Evolutionary conservation across 2,329 filamentous ascomycete species (phyloP), one percentile per base, ranked within the genome.

Genomic region (Colletotrichum incanum): DNA sequence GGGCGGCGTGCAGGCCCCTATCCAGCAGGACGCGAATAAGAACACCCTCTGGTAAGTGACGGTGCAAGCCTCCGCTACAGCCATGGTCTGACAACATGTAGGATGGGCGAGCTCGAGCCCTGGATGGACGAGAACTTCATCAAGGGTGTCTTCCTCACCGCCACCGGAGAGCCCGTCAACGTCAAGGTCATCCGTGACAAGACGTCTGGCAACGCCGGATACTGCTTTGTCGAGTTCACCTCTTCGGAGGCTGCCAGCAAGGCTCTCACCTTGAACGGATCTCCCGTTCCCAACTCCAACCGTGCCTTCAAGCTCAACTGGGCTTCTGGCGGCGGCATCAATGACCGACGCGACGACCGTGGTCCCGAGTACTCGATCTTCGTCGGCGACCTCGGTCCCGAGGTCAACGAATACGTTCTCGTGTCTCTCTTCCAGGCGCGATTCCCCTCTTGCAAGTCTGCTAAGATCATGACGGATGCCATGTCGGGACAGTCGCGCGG

Each of bases 41-140:
- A 90, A 83, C n/a, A 86, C 88, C 58, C 85, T 90, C 2, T 90
- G 88, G 88, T 89, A 82, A 75, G 84, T 71, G 28, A 9, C 26
- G 4, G 9, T 16, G 3, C n/a, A 41, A 2, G 34, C 5, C 11
- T 26, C 8, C 2, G 3, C 8, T 26, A 2, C 2, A 11, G 23
- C 5, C 31, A 26, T 37, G 16, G n/a, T 28, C 69, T 78, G 49
- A 78, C 45, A 26, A n/a, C 23, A 2, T 8, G 28, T 74, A 98
- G 95, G 96, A 99, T 99, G 96, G 96, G 96, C 77, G 96, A 99
- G 83, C 93, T 99, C 75, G 96, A 98, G 84, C 94, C 95, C 37
- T 99, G 96, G 96, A 98, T 99, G 86, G 96, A 99, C 78, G 96
- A 99, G 87, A 97, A 96, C 85, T 99, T 98, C 83, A 94, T 99